Evolutionary conservation across 805 yeast species (phyloP), one percentile per base, ranked within the genome.

Genomic region (Hanseniaspora occidentalis): DNA sequence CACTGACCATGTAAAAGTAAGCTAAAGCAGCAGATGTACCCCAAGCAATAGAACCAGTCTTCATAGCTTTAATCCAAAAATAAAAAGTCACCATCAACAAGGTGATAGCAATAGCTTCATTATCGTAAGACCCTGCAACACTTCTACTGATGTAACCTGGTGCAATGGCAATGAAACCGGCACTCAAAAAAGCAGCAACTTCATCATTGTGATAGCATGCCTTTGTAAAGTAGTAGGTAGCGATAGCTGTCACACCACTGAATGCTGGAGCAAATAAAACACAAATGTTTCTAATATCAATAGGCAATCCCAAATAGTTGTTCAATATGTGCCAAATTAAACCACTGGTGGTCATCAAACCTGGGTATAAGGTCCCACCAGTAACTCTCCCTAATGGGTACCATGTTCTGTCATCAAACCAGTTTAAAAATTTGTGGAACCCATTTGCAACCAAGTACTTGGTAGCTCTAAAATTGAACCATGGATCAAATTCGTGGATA

Each of bases 391-490:
- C 99, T 50, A 92, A 70, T 16, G 99, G 99, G 61, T 92, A 92
- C 99, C 99, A 92, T 16, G 98, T 89, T 57, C 95, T 76, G 60
- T 89, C 96, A 60, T 92, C 98, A 54, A 92, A 92, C 98, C 98
- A 92, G 61, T 92, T 92, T 54, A 94, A 70, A 56, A 92, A 94
- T 49, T 86, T 88, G 67, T 86, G 81, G 61, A 76, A 89, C 6
- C 92, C 79, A 54, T 85, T 77, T 35, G 74, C 67, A 23, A 85
- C 94, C 49, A 92, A 71, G 60, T 84, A 85, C 60, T 83, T 82
- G n/a, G 98, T 84, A 35, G 98, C 98, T 48, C 98, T 69, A 67
- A 75, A 92, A 62, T 92, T 92, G 73, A 84, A 84, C 95, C 95
- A 85, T 21, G 95, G 95, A 61, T 84, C 94, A 62, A 92, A 92